These are phyloP conservation scores for Yamadazyma olivae DNA, from an alignment of 805 yeast species.

Conservation along the genomic window DNA sequence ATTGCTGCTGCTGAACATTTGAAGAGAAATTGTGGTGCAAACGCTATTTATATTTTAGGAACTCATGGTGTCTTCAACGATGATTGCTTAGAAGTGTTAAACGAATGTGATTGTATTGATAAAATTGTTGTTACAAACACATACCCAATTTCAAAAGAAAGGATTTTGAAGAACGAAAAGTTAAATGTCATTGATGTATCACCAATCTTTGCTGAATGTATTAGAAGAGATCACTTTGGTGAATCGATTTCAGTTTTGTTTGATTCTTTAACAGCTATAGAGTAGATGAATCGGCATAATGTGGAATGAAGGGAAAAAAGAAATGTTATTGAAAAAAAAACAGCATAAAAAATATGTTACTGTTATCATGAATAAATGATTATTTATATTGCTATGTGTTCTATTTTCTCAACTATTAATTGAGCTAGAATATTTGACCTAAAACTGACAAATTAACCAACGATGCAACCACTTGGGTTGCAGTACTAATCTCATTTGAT, in stretches of 20 bases:
- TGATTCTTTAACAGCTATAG: slow-evolving; percentile 72
- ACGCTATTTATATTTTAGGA: slow-evolving; percentile 82
- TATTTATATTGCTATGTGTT: background rate
- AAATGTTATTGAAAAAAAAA: too few species aligned
- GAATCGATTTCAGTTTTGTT: slow-evolving; percentile 92
- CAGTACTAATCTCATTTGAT: slow-evolving; percentile 48
- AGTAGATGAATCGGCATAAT: slow-evolving; percentile 19
- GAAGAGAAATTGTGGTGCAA: slow-evolving; percentile 94
- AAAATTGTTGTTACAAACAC: slow-evolving; percentile 94
- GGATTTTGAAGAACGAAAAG: slow-evolving; percentile 58
- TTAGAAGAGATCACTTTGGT: slow-evolving; percentile 97
- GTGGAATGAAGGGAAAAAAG: too few species aligned
- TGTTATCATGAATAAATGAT: slow-evolving; percentile 8
- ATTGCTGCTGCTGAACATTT: slow-evolving; percentile 98
- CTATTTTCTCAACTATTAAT: too few species aligned
- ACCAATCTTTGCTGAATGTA: slow-evolving; percentile 95
- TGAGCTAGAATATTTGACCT: too few species aligned
- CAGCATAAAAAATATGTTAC: background rate
- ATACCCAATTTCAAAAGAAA: slow-evolving; percentile 76
- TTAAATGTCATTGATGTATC: slow-evolving; percentile 88
- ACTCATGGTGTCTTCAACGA: slow-evolving; percentile 95
- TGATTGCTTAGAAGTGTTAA: slow-evolving; percentile 76
- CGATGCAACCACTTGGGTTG: slow-evolving; percentile 54
- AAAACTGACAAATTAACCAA: slow-evolving; percentile 32
- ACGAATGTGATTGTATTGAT: slow-evolving; percentile 78